phyloP scores from a whole-genome alignment of 2,329 filamentous ascomycete species.

The Fusarium beomiforme region DNA sequence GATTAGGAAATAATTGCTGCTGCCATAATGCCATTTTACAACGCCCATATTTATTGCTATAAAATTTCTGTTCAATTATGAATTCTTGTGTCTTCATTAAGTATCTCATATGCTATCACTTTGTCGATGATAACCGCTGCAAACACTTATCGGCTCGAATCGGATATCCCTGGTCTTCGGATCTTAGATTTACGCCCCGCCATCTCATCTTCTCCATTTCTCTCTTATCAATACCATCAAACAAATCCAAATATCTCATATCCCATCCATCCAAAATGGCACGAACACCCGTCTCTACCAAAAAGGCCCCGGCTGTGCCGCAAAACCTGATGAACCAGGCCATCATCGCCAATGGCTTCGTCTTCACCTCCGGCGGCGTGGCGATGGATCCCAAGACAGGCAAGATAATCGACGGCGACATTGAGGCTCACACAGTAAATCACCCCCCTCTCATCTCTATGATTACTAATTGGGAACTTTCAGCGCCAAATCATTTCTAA shows the following conservation, averaged over 20 bases:
- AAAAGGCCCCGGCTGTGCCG: slow-evolving; percentile 38
- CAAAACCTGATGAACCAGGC: slow-evolving; percentile 39
- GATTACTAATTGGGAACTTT: not conserved
- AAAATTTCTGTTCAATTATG: rapidly evolving
- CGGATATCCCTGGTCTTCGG: slow-evolving; percentile 6
- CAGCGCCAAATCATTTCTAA: slow-evolving; percentile 72
- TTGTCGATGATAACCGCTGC: rapidly evolving
- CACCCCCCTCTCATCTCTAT: not conserved
- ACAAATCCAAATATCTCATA: not conserved
- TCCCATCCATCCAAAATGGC: slow-evolving; percentile 18
- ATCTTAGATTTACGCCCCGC: slow-evolving; percentile 22
- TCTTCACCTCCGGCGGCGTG: slow-evolving; percentile 78
- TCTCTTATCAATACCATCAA: not conserved
- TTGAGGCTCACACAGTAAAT: slow-evolving; percentile 69
- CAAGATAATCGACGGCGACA: slow-evolving; percentile 70
- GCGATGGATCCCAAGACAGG: slow-evolving; percentile 66
- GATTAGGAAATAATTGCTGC: not conserved
- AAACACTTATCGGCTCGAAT: not conserved
- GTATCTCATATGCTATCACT: too few species aligned
- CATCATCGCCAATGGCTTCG: slow-evolving; percentile 66
- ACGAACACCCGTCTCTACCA: slow-evolving; percentile 35
- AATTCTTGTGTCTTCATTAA: rapidly evolving
- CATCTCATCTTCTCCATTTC: not conserved
- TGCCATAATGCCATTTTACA: not conserved
- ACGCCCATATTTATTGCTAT: rapidly evolving